Evolutionary conservation across 2,329 filamentous ascomycete genomes (phyloP).

Genomic region (Colletotrichum orbiculare): DNA sequence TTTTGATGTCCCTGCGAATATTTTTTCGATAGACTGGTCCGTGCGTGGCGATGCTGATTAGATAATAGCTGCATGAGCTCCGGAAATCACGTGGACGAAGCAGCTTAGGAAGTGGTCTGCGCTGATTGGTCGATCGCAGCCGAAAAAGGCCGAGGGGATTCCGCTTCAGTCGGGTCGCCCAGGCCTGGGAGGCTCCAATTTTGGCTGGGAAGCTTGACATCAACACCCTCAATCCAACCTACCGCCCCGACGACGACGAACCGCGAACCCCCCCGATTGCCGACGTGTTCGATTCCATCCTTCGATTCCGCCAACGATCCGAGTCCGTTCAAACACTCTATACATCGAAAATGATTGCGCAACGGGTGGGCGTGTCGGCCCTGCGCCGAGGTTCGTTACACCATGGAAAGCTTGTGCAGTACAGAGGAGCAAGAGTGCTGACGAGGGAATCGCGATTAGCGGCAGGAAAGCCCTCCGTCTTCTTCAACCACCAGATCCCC

Average conservation of each 20-base stretch:
- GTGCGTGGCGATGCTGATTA: constrained; percentile 9
- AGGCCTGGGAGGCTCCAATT: constrained; percentile 11
- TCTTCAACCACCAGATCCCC: constrained; percentile 61
- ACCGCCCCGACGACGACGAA: constrained; percentile 27
- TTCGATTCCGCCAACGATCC: too few species aligned
- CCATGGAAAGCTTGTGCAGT: background rate
- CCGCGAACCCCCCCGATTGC: background rate
- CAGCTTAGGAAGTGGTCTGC: constrained; percentile 50
- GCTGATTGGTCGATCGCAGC: constrained; percentile 54
- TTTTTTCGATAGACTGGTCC: constrained; percentile 25
- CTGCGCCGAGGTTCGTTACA: constrained; percentile 65
- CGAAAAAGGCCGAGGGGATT: constrained; percentile 54
- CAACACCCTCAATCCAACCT: constrained; percentile 29
- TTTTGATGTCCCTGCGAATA: constrained; percentile 25
- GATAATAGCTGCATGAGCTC: background rate
- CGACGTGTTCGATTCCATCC: too few species aligned
- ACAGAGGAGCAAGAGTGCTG: constrained; percentile 4
- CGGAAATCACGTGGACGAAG: constrained; percentile 18
- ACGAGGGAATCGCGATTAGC: constrained; percentile 46
- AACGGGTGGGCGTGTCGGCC: constrained; percentile 68
- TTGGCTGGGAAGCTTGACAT: constrained; percentile 31
- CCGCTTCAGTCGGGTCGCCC: constrained; percentile 23
- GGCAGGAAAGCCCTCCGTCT: constrained; percentile 54
- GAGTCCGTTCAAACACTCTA: background rate
- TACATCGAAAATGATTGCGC: constrained; percentile 61